These are phyloP conservation scores for Nyssa sinensis DNA, from an alignment of 148 eudicot species.

Conservation along the genomic window DNA sequence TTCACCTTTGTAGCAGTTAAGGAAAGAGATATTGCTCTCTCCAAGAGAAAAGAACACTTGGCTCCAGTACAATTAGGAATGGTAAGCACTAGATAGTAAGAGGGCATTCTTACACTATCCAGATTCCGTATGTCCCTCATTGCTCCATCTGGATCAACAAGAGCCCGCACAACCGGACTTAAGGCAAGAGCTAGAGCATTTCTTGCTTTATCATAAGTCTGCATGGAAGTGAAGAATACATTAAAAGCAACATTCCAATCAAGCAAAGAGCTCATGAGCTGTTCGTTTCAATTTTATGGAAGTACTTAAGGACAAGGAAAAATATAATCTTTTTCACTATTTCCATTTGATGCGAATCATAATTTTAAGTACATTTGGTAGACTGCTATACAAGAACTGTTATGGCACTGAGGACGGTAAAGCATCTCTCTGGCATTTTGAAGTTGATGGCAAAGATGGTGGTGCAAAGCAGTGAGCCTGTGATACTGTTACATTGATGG, in stretches of 20 bases:
- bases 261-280: not conserved
- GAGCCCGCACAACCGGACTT: conserved; percentile 94
- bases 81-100: not conserved
- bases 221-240: conserved; percentile 18
- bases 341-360: not conserved
- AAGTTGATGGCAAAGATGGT: not conserved
- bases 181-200: conserved; percentile 97
- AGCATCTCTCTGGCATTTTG: not conserved
- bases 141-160: conserved; percentile 99
- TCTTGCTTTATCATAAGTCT: conserved; percentile 97
- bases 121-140: conserved; percentile 78
- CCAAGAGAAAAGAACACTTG: not conserved
- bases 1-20: not conserved
- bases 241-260: not conserved
- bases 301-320: not conserved
- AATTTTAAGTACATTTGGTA: not conserved
- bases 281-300: not conserved
- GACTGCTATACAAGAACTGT: not conserved
- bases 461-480: not conserved
- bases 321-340: not conserved
- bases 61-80: not conserved
- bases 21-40: not conserved
- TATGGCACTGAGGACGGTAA: not conserved
- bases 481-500: not conserved
- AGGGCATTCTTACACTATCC: conserved; percentile 60